Percentiles rank a stretch among this genome's conserved stretches.
Conservation (phyloP, 2,329 filamentous ascomycete genomes). For the Colletotrichum brevisporum region DNA sequence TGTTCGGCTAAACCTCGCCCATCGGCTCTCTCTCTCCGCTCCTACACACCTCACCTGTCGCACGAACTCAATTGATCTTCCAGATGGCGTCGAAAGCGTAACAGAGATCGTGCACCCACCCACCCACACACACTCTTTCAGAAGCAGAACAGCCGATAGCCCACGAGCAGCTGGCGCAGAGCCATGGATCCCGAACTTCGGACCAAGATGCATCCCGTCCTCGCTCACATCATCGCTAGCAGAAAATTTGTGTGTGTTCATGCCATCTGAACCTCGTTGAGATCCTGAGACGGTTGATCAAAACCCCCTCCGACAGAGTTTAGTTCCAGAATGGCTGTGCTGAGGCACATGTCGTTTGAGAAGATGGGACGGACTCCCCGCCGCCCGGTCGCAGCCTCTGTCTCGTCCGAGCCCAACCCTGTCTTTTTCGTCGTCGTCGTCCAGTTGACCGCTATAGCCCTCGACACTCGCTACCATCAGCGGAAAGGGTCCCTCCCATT, state of each 20-base stretch:
- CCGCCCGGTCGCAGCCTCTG: slow-evolving; percentile 33
- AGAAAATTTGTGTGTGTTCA: slow-evolving; percentile 16
- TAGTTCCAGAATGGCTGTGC: slow-evolving; percentile 43
- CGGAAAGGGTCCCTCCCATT: background rate
- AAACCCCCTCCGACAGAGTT: slow-evolving; percentile 39
- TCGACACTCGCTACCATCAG: background rate
- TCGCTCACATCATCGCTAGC: background rate
- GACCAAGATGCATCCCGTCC: slow-evolving; percentile 17
- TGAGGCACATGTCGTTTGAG: slow-evolving; percentile 50
- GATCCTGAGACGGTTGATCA: slow-evolving; percentile 46
- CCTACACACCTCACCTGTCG: slow-evolving; percentile 23
- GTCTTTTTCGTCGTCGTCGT: background rate
- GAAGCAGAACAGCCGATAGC: slow-evolving; percentile 13
- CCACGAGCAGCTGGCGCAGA: slow-evolving; percentile 10
- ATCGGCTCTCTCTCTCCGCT: background rate
- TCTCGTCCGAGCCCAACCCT: slow-evolving; percentile 31
- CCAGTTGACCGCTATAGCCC: slow-evolving; percentile 11
- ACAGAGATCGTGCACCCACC: slow-evolving; percentile 27
- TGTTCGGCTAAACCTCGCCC: background rate
- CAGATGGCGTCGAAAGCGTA: slow-evolving; percentile 36
- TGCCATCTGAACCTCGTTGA: slow-evolving; percentile 40
- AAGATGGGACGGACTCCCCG: slow-evolving; percentile 38
- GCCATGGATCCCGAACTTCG: slow-evolving; percentile 13
- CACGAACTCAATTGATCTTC: slow-evolving; percentile 37
- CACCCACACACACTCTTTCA: background rate